These are phyloP conservation scores for Chrysoporthe deuterocubensis DNA, from an alignment of 2,329 filamentous ascomycete genomes.

Conservation along the genomic window DNA sequence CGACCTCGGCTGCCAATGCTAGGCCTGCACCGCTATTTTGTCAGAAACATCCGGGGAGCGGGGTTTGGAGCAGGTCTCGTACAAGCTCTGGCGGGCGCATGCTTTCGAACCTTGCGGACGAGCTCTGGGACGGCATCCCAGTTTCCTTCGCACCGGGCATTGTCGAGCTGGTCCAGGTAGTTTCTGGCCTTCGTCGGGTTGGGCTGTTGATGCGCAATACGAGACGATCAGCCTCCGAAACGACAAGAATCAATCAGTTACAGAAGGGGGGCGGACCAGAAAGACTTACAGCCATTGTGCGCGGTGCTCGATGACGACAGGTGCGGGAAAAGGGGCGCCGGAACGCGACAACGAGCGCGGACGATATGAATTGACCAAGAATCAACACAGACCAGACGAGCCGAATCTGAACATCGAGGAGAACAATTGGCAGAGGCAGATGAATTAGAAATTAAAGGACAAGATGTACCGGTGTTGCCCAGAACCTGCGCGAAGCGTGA, in stretches of 20 bases:
- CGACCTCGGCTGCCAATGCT: slow-evolving; percentile 70
- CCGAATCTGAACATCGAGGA: not conserved
- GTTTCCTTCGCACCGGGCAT: slow-evolving; percentile 82
- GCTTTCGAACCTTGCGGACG: slow-evolving; percentile 91
- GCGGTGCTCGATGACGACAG: slow-evolving; percentile 3
- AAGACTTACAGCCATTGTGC: slow-evolving; percentile 21
- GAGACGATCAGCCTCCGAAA: slow-evolving; percentile 1
- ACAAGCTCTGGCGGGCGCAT: slow-evolving; percentile 87
- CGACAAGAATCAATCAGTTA: not conserved
- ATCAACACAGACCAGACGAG: slow-evolving; percentile 1
- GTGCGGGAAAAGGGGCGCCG: not conserved
- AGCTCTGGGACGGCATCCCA: slow-evolving; percentile 89
- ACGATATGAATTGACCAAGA: not conserved
- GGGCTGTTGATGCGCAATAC: slow-evolving; percentile 13
- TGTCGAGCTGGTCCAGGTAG: slow-evolving; percentile 83
- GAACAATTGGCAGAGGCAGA: not conserved
- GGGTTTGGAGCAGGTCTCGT: slow-evolving; percentile 42
- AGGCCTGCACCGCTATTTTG: slow-evolving; percentile 57
- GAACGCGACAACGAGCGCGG: slow-evolving; percentile 6
- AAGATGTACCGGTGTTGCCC: not conserved
- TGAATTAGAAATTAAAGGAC: slow-evolving; percentile 5
- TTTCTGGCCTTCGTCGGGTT: slow-evolving; percentile 74
- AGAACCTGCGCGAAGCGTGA: slow-evolving; percentile 14
- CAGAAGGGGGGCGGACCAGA: not conserved
- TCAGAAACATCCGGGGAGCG: slow-evolving; percentile 30